Conservation (phyloP, 2,329 filamentous ascomycete genomes). For the Hymenoscyphus scutula region DNA sequence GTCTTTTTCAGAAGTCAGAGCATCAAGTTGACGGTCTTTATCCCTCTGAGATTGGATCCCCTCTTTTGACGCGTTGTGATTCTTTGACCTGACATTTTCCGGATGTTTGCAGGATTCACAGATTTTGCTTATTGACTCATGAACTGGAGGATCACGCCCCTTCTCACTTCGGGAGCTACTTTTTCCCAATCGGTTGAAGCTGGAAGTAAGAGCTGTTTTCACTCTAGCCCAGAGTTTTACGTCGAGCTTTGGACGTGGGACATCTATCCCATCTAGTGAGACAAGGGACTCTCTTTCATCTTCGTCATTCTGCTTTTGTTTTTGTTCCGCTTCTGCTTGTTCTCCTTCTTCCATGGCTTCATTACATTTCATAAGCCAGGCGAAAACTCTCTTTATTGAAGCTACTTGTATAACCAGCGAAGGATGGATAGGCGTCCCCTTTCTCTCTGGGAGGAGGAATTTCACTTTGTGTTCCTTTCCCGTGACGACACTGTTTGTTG, state of each 20-base stretch:
- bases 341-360: background rate
- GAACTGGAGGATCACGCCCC: background rate
- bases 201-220: background rate
- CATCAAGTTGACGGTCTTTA: background rate
- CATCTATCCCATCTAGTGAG: constrained; percentile 1
- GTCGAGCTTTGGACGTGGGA: background rate
- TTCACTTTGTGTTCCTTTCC: background rate
- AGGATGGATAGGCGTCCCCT: background rate
- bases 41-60: background rate
- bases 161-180: background rate
- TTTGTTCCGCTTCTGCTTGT: background rate
- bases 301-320: no score
- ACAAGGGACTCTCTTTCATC: background rate
- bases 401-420: background rate
- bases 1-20: background rate
- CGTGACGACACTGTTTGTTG: background rate
- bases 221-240: constrained; percentile 1
- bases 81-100: background rate
- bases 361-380: constrained; percentile 3
- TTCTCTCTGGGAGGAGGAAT: background rate
- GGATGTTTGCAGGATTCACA: background rate
- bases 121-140: background rate
- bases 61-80: background rate
- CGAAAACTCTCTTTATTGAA: background rate
- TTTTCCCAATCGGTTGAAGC: background rate